Percentiles rank a stretch among this genome's conserved stretches.
phyloP scores from a whole-genome alignment of 2,329 filamentous ascomycete genomes.

The Aspergillus persii region DNA sequence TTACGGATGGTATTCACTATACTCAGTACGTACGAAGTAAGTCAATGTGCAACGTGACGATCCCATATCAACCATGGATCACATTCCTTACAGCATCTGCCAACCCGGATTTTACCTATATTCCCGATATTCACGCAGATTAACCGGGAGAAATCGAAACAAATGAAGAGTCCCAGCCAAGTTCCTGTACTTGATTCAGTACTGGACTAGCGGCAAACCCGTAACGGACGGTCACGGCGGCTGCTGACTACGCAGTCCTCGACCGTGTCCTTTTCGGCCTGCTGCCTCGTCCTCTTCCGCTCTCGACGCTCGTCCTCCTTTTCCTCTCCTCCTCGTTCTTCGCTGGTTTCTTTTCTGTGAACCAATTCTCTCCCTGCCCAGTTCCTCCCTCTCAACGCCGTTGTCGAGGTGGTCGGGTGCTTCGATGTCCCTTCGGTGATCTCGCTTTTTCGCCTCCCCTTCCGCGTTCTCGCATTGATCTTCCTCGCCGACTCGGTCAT shows the following conservation, averaged over 20 bases:
- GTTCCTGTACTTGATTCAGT: no score
- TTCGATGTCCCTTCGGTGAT: conserved; percentile 21
- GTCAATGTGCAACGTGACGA: not conserved
- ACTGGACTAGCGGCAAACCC: not conserved
- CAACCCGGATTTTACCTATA: not conserved
- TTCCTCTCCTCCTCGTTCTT: conserved; percentile 1
- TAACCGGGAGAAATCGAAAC: no score
- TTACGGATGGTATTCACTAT: no score
- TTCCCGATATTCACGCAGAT: no score
- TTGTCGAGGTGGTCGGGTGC: conserved; percentile 16
- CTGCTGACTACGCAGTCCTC: not conserved
- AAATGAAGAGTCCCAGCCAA: no score
- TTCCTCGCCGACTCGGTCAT: not conserved
- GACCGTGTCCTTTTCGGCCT: conserved; percentile 5
- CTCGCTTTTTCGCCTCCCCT: conserved; percentile 9
- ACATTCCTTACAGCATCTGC: not conserved
- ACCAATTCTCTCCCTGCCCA: conserved; percentile 5
- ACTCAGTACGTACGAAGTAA: no score
- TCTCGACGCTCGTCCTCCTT: conserved; percentile 2
- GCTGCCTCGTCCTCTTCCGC: not conserved
- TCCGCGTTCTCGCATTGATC: conserved; percentile 4
- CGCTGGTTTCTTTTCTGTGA: not conserved
- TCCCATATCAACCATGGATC: not conserved
- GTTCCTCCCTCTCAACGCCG: conserved; percentile 6
- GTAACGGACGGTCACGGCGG: not conserved